Evolutionary conservation across 805 yeast genomes (phyloP).

Genomic region (Debaryomyces maramus): DNA sequence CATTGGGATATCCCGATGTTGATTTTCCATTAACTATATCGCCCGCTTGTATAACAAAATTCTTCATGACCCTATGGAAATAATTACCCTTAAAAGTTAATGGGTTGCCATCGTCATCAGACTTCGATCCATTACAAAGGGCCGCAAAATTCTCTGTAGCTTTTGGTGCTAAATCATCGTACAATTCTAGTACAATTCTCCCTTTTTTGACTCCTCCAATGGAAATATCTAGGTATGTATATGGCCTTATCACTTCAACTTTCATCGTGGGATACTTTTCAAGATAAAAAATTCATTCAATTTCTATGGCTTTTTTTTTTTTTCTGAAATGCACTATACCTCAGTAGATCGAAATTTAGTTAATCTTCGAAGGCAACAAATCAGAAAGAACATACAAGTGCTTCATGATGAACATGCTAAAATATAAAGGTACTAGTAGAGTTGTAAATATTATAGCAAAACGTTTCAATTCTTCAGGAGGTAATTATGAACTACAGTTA

Average conservation of each 20-base stretch:
- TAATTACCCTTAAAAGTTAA: slow-evolving; percentile 43
- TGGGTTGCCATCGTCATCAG: slow-evolving; percentile 13
- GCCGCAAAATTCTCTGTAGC: slow-evolving; percentile 51
- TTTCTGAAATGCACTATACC: no score
- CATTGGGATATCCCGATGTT: slow-evolving; percentile 21
- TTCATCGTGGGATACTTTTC: slow-evolving; percentile 22
- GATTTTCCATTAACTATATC: slow-evolving; percentile 45
- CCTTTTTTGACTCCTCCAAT: slow-evolving; percentile 48
- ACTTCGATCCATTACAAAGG: slow-evolving; percentile 39
- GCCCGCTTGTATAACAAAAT: slow-evolving; percentile 73
- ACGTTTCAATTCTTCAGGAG: slow-evolving; percentile 4
- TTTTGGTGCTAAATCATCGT: slow-evolving; percentile 52
- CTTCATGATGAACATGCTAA: not conserved
- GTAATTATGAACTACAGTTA: slow-evolving; percentile 11
- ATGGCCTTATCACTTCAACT: slow-evolving; percentile 27
- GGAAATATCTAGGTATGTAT: slow-evolving; percentile 52
- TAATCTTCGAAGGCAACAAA: no score
- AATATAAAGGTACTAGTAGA: not conserved
- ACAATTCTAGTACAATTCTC: slow-evolving; percentile 60
- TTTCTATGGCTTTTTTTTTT: no score
- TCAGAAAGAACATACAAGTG: no score
- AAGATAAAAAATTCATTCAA: not conserved
- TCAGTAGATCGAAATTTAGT: no score
- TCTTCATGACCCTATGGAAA: slow-evolving; percentile 65
- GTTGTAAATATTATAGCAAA: not conserved